phyloP scores from a whole-genome alignment of 345 rosid species.

The Litchi chinensis region DNA sequence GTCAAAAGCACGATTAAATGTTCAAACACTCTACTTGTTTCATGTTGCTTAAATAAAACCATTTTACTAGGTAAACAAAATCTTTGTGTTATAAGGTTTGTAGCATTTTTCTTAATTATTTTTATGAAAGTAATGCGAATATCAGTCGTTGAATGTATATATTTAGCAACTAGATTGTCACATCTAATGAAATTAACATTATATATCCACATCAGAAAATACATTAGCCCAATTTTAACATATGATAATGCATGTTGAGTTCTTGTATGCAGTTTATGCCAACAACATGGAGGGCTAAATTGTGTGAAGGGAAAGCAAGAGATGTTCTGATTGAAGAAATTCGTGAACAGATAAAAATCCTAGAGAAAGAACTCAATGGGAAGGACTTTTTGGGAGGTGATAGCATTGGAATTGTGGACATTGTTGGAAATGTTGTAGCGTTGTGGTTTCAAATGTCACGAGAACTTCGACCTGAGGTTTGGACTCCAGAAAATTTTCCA shows the following conservation, averaged over 20 bases:
- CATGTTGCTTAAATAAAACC: no score
- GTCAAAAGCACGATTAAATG: no score
- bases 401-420: conserved; percentile 24
- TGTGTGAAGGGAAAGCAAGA: conserved; percentile 1
- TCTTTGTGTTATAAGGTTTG: no score
- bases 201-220: no score
- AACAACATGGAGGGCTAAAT: background rate
- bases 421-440: conserved; percentile 6
- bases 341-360: conserved; percentile 11
- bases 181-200: no score
- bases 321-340: conserved; percentile 21
- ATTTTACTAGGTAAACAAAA: no score
- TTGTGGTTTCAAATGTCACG: conserved; percentile 2
- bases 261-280: background rate
- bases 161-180: no score
- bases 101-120: no score
- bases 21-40: no score
- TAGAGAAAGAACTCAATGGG: conserved; percentile 29
- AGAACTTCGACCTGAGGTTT: conserved; percentile 12
- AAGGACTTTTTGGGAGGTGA: conserved; percentile 30
- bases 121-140: no score
- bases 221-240: background rate
- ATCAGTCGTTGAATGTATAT: no score
- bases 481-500: conserved; percentile 22
- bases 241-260: background rate